phyloP scores from a whole-genome alignment of 2,329 filamentous ascomycete species.

The Colletotrichum australisinense region DNA sequence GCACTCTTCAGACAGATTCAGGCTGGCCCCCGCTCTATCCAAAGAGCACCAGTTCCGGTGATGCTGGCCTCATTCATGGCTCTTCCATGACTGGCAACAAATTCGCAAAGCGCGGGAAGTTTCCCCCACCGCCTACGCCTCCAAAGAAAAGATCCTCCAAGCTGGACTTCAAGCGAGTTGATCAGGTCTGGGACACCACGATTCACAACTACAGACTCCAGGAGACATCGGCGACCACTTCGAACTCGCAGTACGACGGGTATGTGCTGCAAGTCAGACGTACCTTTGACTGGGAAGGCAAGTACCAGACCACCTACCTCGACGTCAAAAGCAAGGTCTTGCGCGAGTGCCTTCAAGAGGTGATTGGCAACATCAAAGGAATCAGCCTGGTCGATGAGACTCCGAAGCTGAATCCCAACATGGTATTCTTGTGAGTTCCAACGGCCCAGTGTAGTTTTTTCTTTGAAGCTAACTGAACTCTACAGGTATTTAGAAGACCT shows the following conservation, averaged over 20 bases:
- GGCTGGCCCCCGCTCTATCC: conserved; percentile 1
- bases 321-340: conserved; percentile 88
- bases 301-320: conserved; percentile 77
- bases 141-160: not conserved
- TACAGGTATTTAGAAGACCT: conserved; percentile 80
- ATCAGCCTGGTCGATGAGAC: conserved; percentile 84
- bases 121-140: not conserved
- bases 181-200: conserved; percentile 64
- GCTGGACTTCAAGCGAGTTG: conserved; percentile 62
- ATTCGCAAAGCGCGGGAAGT: not conserved
- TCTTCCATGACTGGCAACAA: not conserved
- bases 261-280: conserved; percentile 87
- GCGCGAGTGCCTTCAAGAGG: conserved; percentile 74
- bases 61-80: not conserved
- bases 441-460: no score
- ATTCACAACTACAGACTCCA: conserved; percentile 66
- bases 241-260: conserved; percentile 74
- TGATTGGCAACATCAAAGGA: conserved; percentile 82
- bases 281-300: conserved; percentile 86
- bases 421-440: conserved; percentile 70
- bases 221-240: conserved; percentile 59
- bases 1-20: conserved; percentile 16
- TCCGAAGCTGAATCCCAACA: conserved; percentile 78
- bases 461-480: conserved; percentile 38
- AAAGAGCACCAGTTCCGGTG: not conserved